Base-by-base conservation (phyloP, 2,329 filamentous ascomycete species). In the Penicillium polonicum region DNA sequence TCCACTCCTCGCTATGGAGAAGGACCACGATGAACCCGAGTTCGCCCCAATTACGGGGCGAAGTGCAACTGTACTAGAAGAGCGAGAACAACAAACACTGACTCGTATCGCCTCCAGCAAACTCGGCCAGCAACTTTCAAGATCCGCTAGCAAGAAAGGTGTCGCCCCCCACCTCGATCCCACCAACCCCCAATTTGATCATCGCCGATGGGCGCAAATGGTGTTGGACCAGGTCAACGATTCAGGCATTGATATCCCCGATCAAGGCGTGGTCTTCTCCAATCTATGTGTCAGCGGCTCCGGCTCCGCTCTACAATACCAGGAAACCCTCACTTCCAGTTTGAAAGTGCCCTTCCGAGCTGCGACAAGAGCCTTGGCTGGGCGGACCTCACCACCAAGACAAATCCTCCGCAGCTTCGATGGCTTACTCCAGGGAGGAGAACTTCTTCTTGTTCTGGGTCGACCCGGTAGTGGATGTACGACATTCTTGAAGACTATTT, bases 401-500 rank as follows among this genome's bases (percentile, higher is more conserved):
- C 64, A 61, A 45, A 65, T 63, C 48, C 56, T 65, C 39, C 55
- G 62, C 55, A 58, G 38, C 57, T 62, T 65, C 25, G 51, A 69
- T 60, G 58, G 44, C 39, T 43, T 60, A 33, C 42, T 62, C 15
- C 58, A 57, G 48, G 76, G 79, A 8, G 82, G 79, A 25, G 80
- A 82, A 57, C 80, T 82, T 69, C 64, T 80, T 2, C 68, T 82
- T 0, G 80, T 83, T 0, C 73, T 82, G 1, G 80, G 80, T 3
- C 71, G 77, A 27, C 80, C 80, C 0, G 80, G 79, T 0, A 70
- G 72, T 39, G 80, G 80, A 15, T 84, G 82, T 63, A 80, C 79
- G 1, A 82, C 81, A 0, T 79, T 84, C 25, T 68, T 84, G 13
- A 84, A 84, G 62, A 76, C 80, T 33, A 73, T 84, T 9, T 76